Conservation (phyloP, 2,329 filamentous ascomycete genomes). For the Colletotrichum tabaci region DNA sequence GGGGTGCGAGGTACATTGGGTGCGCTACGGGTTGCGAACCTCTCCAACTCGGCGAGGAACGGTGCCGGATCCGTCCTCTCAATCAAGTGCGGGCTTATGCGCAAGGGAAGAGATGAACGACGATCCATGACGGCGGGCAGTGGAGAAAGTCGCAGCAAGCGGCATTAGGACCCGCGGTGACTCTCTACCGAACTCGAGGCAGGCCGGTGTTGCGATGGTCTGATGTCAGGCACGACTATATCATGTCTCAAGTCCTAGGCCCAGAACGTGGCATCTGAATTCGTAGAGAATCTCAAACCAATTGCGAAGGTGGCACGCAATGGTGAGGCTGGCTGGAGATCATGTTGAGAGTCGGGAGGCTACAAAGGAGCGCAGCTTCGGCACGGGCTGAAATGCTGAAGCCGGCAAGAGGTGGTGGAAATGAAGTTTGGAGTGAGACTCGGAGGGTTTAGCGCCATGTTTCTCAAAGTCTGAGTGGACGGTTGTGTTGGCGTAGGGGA, state of each 20-base stretch:
- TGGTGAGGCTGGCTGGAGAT: conserved; percentile 30
- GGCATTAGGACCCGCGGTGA: neutral
- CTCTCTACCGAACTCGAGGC: conserved; percentile 1
- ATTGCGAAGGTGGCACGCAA: neutral
- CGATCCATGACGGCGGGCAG: neutral
- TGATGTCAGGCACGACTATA: neutral
- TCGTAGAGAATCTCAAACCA: neutral
- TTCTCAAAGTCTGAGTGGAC: conserved; percentile 15
- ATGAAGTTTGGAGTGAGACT: conserved; percentile 29
- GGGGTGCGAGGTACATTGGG: conserved; percentile 17
- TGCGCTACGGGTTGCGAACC: conserved; percentile 13
- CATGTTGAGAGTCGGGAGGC: neutral
- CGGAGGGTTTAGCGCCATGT: conserved; percentile 32
- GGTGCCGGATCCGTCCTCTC: conserved; percentile 19
- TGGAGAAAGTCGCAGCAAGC: neutral
- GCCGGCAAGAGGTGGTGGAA: conserved; percentile 10
- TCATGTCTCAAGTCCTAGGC: conserved; percentile 31
- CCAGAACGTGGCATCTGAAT: conserved; percentile 13
- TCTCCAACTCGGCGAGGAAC: conserved; percentile 10
- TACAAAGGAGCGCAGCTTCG: neutral
- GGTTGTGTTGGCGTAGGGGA: neutral
- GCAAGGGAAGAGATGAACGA: conserved; percentile 3
- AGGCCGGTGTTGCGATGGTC: neutral
- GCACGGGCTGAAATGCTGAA: conserved; percentile 22
- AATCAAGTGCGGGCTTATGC: conserved; percentile 10